A percentile compares a stretch with the other conserved stretches of the same genome.
Evolutionary conservation across 148 eudicot species (phyloP).

Genomic region (Hydrangea macrophylla): DNA sequence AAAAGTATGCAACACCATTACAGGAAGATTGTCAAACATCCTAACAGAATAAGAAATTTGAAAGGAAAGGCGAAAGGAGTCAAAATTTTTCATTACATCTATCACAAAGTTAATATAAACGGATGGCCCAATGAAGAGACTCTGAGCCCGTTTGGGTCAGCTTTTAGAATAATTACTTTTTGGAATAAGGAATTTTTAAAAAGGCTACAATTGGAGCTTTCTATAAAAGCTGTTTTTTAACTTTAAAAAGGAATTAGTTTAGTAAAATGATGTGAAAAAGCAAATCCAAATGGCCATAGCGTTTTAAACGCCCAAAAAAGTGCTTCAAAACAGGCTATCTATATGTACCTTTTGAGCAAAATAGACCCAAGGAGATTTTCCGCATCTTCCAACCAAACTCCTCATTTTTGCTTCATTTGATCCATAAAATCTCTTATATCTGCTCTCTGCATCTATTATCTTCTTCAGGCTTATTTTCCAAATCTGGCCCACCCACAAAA

Average conservation of each 20-base stretch:
- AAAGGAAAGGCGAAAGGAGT: neutral
- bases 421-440: neutral
- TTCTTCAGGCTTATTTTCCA: neutral
- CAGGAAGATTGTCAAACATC: neutral
- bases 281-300: too few relatives aligned
- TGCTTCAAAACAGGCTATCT: too few relatives aligned
- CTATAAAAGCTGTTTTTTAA: too few relatives aligned
- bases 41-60: neutral
- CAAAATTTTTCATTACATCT: neutral
- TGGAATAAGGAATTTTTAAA: too few relatives aligned
- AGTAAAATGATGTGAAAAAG: too few relatives aligned
- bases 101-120: neutral
- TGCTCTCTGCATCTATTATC: neutral
- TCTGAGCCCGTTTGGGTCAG: neutral
- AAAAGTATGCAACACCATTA: neutral
- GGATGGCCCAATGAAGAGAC: slow-evolving; percentile 8
- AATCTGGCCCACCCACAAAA: neutral
- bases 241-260: too few relatives aligned
- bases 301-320: too few relatives aligned
- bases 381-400: neutral
- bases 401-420: neutral
- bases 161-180: neutral
- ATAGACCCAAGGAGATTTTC: neutral
- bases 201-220: too few relatives aligned
- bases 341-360: slow-evolving; percentile 7